Base-by-base conservation (phyloP, 176 grass and related monocot species). In the Oryza meridionalis region DNA sequence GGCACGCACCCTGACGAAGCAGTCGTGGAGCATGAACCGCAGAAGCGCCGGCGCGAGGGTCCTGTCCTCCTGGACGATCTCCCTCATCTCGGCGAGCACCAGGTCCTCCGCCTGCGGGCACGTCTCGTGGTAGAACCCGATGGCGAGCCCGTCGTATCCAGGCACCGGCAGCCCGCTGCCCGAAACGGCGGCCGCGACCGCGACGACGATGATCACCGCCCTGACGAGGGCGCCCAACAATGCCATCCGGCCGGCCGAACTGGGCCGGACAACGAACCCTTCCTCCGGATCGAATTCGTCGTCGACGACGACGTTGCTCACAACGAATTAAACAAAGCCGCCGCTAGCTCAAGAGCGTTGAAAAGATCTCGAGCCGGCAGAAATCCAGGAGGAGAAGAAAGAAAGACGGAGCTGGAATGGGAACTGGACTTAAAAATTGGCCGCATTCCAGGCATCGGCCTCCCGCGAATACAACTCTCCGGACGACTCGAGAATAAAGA, bases 1-100 rank as follows among this genome's bases (percentile, higher is more conserved):
- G 6, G 25, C 0, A 70, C 79, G 80, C 38, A 92, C 86, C 85
- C 82, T 81, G 84, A 86, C 86, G 84, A 92, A 88, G 86, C 86
- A 92, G 90, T 92, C 90, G 84, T 92, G 90, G 72, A 92, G 42
- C 62, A 86, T 80, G 67, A 92, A 72, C 9, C 90, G 90, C 19
- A 92, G 86, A 78, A 92, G 63, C 77, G 90, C 90, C 49, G 90
- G 82, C 2, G 37, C 82, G 74, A 88, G 67, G 45, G 66, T 89
- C 72, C 0, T 5, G 75, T 92, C 82, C 62, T 31, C 27, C 1
- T 2, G 14, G 42, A 88, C 82, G 35, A 92, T 74, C 24, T 2
- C 53, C 10, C 61, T 38, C 90, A 89, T 89, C 86, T 92, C 86
- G 31, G 83, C 77, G 15, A 81, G 82, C 73, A 89, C 87, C 75